Base-by-base conservation (phyloP, 2,329 filamentous ascomycete genomes). In the Pyrenophora seminiperda region DNA sequence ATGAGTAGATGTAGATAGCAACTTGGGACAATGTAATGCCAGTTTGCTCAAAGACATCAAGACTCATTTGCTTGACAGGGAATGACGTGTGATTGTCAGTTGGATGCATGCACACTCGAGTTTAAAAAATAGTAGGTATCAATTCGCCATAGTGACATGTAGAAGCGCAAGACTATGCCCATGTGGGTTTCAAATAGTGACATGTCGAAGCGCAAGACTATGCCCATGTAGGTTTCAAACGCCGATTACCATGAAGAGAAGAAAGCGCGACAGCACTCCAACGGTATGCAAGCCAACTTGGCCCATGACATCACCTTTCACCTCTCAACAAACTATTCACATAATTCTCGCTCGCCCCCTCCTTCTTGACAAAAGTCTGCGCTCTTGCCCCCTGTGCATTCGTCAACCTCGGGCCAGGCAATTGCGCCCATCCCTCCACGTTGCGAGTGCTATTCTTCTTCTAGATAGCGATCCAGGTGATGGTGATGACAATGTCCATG, bases 401-500 rank as follows among this genome's bases (percentile, higher is more conserved):
- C 14, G 18, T 47, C 7, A 29, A 18, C 22, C 37, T 20, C 30
- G 17, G 19, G 31, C 33, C 33, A 15, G 38, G 32, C 24, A 47
- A 11, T 33, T 32, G 38, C 4, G 9, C 5, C n/a, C 18, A 31
- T 14, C 19, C 5, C 7, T 27, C 24, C 20, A 14, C 30, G 34
- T n/a, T 10, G 34, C 43, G 39, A 19, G 17, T 19, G 22, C 31
- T 18, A n/a, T 38, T 30, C 33, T 9, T 22, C 18, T 22, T 53
- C 48, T 69, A 71, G 47, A 71, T 59, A n/a, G 64, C 85, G 61
- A 94, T 84, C 90, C 90, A 94, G 71, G 92, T 89, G 63, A 81
- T 71, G 45, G 68, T 74, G 22, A 81, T 73, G 32, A 81, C 78
- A 50, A 80, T 75, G 56, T 80, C 78, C 75, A 81, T 79, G 45